Evolutionary conservation across 2,329 filamentous ascomycete species (phyloP).

Genomic region (Kalmusia sp.): DNA sequence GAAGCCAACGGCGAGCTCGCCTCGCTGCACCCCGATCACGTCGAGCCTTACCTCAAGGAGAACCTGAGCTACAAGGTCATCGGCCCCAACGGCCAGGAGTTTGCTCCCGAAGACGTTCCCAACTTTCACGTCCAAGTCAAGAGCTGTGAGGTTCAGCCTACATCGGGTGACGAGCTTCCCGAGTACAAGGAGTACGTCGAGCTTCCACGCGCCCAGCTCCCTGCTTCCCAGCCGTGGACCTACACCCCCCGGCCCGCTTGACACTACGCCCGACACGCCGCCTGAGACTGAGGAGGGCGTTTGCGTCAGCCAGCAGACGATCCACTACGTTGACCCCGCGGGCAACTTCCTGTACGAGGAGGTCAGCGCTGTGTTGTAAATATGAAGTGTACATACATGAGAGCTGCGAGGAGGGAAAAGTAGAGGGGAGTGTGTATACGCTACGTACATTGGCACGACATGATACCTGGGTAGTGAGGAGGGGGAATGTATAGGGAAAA

Average conservation of each 20-base stretch:
- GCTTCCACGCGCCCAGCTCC: constrained; percentile 37
- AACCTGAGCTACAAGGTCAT: constrained; percentile 46
- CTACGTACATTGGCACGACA: constrained; percentile 5
- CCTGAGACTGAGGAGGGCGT: constrained; percentile 34
- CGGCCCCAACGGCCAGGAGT: constrained; percentile 34
- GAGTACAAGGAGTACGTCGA: constrained; percentile 33
- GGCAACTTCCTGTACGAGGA: constrained; percentile 41
- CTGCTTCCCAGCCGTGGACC: constrained; percentile 38
- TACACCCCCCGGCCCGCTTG: constrained; percentile 26
- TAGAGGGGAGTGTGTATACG: neutral
- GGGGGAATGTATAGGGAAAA: neutral
- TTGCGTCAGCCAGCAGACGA: constrained; percentile 38
- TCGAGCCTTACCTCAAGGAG: constrained; percentile 42
- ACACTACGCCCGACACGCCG: constrained; percentile 9
- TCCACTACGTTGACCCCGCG: constrained; percentile 42
- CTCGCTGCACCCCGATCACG: constrained; percentile 39
- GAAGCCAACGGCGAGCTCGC: constrained; percentile 36
- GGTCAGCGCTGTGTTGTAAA: constrained; percentile 3
- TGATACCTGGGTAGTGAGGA: neutral
- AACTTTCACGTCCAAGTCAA: constrained; percentile 43
- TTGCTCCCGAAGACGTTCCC: constrained; percentile 35
- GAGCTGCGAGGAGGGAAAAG: no score
- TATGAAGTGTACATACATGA: constrained; percentile 3
- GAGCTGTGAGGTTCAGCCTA: constrained; percentile 38
- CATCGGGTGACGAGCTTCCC: constrained; percentile 34